Base-by-base conservation (phyloP, 2,329 filamentous ascomycete genomes). In the Diaporthe sp. region DNA sequence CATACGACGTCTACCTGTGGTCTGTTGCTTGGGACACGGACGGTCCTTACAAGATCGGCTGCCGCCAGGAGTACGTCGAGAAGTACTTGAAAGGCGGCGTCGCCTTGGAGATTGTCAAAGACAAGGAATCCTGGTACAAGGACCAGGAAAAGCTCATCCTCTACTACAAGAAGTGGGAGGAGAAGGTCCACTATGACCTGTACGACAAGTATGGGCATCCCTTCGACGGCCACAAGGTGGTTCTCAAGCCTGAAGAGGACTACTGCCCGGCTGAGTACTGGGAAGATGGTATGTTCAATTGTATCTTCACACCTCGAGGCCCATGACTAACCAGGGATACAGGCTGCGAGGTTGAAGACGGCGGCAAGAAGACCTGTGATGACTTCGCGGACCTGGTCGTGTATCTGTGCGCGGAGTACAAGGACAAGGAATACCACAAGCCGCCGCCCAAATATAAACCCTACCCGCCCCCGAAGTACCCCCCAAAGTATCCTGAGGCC, bases 61-160 rank as follows among this genome's bases (percentile, higher is more conserved):
- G 64, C 38, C 71, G 74, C 35, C 61, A 75, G 38, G 74, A 71
- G 45, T 67, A 67, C 45, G 64, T 67, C 33, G 64, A 67, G 45
- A 72, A 72, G 69, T 75, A 75, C 61, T 50, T 57, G 35, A 50
- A 70, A 50, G 74, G 74, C 4, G 74, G 74, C 25, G 71, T 75
- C 10, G 71, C 74, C 17, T 47, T 75, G 3, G 57, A 75, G 61
- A 64, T 75, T 25, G 71, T 73, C 57, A 73, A 38, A 19, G 47
- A 73, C 45, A 35, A 70, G 71, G 17, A 57, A 3, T 38, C 57
- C 6, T 73, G 57, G 42, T 38, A 69, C 22, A 55, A 75, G 19
- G 74, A 73, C 50, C 30, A 58, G 28, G 57, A 73, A 19, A 73
- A 75, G 55, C 52, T 73, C 17, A 60, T 75, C 47, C 68, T 75